Conservation (phyloP, 2,329 filamentous ascomycete genomes). For the Xylogone sp. region DNA sequence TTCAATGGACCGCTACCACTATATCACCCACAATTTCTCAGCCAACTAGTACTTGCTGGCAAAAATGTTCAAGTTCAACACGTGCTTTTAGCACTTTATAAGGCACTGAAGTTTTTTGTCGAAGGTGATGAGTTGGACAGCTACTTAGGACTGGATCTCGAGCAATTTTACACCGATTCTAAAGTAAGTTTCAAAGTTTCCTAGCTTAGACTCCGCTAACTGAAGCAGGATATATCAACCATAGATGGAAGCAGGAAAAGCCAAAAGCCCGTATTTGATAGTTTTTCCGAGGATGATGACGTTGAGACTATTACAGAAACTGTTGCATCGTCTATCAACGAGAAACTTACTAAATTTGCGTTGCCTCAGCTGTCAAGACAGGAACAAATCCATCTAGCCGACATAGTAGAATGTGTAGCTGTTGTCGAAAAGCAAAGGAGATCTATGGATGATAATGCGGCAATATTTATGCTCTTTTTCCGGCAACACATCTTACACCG, state of each 20-base stretch:
- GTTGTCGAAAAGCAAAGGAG: constrained; percentile 82
- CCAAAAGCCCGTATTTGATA: constrained; percentile 41
- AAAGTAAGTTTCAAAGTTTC: constrained; percentile 17
- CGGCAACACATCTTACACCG: constrained; percentile 73
- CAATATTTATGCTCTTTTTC: constrained; percentile 84
- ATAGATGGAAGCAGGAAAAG: constrained; percentile 14
- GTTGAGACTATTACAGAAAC: constrained; percentile 67
- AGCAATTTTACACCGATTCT: constrained; percentile 49
- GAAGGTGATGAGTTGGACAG: constrained; percentile 78
- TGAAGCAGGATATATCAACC: constrained; percentile 13
- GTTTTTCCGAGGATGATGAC: constrained; percentile 48
- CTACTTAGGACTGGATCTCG: constrained; percentile 63
- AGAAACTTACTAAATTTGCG: constrained; percentile 70
- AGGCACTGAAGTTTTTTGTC: constrained; percentile 76
- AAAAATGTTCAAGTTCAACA: constrained; percentile 69
- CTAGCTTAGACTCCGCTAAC: constrained; percentile 8
- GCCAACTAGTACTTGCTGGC: constrained; percentile 79
- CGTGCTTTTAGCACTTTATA: constrained; percentile 69
- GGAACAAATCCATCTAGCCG: constrained; percentile 80
- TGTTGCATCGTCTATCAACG: constrained; percentile 66
- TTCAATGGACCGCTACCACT: constrained; percentile 85
- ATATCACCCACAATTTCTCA: constrained; percentile 88
- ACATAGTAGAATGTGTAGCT: constrained; percentile 80
- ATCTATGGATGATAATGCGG: constrained; percentile 87
- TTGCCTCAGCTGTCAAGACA: constrained; percentile 77